These are phyloP conservation scores for Raphidocelis subcapitata DNA, from an alignment of 139 green algal species.

Conservation along the genomic window DNA sequence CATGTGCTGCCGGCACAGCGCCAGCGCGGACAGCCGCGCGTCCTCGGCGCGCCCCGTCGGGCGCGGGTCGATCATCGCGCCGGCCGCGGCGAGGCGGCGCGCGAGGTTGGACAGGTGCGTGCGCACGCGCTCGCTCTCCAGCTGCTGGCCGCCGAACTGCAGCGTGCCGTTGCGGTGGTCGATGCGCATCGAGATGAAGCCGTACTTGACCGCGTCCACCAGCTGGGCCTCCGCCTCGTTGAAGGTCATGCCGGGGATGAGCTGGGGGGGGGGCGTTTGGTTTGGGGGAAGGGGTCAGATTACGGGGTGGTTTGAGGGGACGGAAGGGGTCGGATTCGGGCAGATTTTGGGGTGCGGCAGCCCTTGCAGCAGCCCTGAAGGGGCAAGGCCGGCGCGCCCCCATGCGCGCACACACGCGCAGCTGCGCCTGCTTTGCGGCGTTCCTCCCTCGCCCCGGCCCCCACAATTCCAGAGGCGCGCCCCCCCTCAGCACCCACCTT, in stretches of 20 bases:
- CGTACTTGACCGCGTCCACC: conserved; percentile 89
- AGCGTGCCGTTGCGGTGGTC: conserved; percentile 91
- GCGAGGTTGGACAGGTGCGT: conserved; percentile 53
- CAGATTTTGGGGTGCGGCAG: no score
- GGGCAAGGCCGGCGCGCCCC: no score
- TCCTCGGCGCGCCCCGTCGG: conserved; percentile 24
- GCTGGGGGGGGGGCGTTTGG: no score
- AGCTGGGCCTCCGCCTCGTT: conserved; percentile 85
- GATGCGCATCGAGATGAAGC: conserved; percentile 84
- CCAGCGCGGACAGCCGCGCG: conserved; percentile 35
- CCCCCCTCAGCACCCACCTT: conserved; percentile 34
- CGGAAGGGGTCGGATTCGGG: no score
- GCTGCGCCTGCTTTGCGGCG: no score
- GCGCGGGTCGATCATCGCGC: conserved; percentile 53
- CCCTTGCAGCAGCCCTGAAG: no score
- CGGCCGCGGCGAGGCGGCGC: conserved; percentile 69
- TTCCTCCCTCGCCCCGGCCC: no score
- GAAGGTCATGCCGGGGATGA: conserved; percentile 81
- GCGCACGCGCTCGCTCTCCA: conserved; percentile 55
- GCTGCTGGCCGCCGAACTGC: conserved; percentile 81
- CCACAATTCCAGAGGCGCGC: conserved; percentile 72
- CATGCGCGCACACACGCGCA: no score
- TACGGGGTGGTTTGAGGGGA: no score
- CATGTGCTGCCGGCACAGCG: conserved; percentile 43
- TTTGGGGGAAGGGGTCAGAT: no score